phyloP scores from a whole-genome alignment of 352 stramenopile species.

The Phytophthora chlamydospora region DNA sequence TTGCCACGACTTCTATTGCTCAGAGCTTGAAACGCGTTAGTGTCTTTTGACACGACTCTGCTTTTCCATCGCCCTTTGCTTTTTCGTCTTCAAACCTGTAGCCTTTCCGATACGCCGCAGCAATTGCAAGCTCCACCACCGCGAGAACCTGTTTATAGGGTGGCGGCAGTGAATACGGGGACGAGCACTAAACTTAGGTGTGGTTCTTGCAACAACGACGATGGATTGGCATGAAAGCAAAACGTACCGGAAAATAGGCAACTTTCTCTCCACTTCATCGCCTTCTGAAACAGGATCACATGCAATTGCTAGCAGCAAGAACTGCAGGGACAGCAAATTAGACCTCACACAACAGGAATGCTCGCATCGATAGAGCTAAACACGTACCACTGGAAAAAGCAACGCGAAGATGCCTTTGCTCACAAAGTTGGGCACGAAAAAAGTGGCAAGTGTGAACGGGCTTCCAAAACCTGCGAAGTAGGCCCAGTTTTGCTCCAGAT shows the following conservation, averaged over 20 bases:
- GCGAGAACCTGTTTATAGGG: constrained; percentile 58
- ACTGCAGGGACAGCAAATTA: constrained; percentile 41
- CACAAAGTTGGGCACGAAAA: constrained; percentile 91
- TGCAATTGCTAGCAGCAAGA: constrained; percentile 82
- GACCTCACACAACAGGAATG: no score
- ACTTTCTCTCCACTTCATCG: constrained; percentile 49
- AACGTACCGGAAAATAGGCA: constrained; percentile 79
- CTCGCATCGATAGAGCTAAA: neutral
- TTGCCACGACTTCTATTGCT: constrained; percentile 3
- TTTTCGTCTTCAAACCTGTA: constrained; percentile 78
- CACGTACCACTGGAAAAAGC: constrained; percentile 81
- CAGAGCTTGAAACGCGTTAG: constrained; percentile 9
- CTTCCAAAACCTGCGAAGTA: constrained; percentile 90
- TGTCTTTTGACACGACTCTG: constrained; percentile 30
- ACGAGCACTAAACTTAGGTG: neutral
- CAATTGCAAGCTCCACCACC: constrained; percentile 85
- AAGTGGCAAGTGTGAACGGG: constrained; percentile 88
- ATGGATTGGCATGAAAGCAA: neutral
- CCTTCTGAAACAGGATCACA: constrained; percentile 72
- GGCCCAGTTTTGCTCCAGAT: constrained; percentile 89
- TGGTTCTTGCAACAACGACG: neutral
- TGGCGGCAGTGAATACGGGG: neutral
- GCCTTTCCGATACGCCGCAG: constrained; percentile 81
- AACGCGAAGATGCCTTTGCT: constrained; percentile 91
- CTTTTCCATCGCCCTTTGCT: constrained; percentile 49